phyloP scores from a whole-genome alignment of 1,284 basidiomycete species.

The Ustilago hordei region DNA sequence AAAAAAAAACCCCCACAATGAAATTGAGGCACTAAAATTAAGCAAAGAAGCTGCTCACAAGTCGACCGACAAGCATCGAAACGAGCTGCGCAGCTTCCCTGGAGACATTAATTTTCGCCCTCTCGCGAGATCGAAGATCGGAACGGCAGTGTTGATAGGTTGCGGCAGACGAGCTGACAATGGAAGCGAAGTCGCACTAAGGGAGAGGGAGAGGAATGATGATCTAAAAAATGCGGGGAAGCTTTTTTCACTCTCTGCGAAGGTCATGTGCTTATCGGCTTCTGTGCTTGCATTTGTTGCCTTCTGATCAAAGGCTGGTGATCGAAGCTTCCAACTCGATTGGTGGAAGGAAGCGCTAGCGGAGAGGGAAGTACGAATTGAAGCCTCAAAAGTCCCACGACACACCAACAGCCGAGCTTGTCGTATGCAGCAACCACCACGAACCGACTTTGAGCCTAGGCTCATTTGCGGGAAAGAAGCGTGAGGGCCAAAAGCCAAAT shows the following conservation, averaged over 20 bases:
- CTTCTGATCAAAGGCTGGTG: neutral
- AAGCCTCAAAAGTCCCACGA: slow-evolving; percentile 3
- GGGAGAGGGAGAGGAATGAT: too few relatives aligned
- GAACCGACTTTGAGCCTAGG: too few relatives aligned
- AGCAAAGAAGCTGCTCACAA: neutral
- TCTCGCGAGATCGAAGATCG: too few relatives aligned
- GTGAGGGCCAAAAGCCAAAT: neutral
- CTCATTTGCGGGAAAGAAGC: neutral
- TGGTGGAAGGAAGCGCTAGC: neutral
- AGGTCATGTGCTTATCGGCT: slow-evolving; percentile 8
- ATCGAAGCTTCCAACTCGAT: neutral
- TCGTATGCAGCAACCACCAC: neutral
- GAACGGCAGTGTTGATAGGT: too few relatives aligned
- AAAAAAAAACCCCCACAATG: too few relatives aligned
- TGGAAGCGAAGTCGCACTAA: neutral
- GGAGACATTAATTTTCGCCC: neutral
- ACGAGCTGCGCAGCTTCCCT: too few relatives aligned
- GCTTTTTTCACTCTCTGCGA: neutral
- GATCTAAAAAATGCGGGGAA: slow-evolving; percentile 6
- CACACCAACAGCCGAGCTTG: neutral
- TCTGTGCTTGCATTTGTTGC: neutral
- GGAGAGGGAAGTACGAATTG: neutral
- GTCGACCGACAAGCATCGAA: too few relatives aligned
- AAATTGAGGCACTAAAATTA: neutral
- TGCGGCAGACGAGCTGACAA: neutral